Evolutionary conservation across 2,329 filamentous ascomycete genomes (phyloP), one percentile per base, ranked within the genome.

Genomic region (Nannizziopsis arthrosporioides): DNA sequence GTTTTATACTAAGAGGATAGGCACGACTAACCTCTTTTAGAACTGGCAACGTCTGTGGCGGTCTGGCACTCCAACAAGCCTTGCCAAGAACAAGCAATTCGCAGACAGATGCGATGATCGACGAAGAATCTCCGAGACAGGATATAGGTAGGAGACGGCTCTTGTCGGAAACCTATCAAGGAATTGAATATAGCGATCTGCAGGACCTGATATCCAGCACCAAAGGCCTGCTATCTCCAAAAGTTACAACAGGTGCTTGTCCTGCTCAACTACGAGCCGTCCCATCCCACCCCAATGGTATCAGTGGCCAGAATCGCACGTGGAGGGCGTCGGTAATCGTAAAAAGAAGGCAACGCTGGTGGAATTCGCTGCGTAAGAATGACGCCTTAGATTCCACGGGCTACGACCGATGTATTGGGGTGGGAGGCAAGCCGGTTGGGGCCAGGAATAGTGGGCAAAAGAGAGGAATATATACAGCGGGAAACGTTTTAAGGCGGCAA

Each of bases 231-330:
- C n/a, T 32, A 32, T 17, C 30, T 5, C 32, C 46, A 10, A 17
- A 42, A 11, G n/a, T 48, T 38, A 30, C 27, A 36, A 14, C 44
- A 40, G 37, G 34, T 18, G 12, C 32, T 42, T 38, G 7, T 12
- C 17, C 32, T 19, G 30, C 30, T 36, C 19, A 15, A 41, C 10
- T 19, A n/a, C 44, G 32, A 15, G 6, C 30, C 37, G 42, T 48
- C 30, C 45, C 45, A 48, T 48, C 46, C 46, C 46, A 48, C 39
- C 39, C 46, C 39, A 36, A 14, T 31, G 46, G 19, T 17, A 27
- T 36, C 18, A n/a, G 31, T 15, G 7, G 18, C 37, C 5, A 19
- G 10, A n/a, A 11, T 30, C 2, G 4, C 22, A 27, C 22, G 22
- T 27, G 22, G 22, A 7, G 7, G 22, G 22, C 35, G 35, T 37